Conservation (phyloP, 2,329 filamentous ascomycete species). For the Ophiostoma tasmaniense region DNA sequence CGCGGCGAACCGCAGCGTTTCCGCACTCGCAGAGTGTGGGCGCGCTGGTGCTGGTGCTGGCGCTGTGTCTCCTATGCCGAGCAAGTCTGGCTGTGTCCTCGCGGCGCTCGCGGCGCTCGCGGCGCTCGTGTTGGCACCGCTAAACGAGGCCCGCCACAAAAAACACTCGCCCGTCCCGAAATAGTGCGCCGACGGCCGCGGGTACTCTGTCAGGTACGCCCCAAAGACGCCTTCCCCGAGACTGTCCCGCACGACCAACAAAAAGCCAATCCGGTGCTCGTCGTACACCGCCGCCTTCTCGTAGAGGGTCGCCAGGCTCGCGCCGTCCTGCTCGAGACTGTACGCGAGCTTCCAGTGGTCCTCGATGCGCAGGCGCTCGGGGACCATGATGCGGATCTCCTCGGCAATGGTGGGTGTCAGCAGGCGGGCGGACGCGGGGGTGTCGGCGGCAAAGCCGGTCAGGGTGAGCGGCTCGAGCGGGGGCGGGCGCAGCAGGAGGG, state of each 20-base stretch:
- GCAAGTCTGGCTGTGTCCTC: not conserved
- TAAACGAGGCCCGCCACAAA: slow-evolving; percentile 66
- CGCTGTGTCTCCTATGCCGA: no score
- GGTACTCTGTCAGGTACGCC: slow-evolving; percentile 85
- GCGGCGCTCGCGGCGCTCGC: not conserved
- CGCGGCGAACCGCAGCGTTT: slow-evolving; percentile 78
- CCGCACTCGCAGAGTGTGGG: slow-evolving; percentile 25
- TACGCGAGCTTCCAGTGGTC: slow-evolving; percentile 84
- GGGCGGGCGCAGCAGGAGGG: slow-evolving; percentile 82
- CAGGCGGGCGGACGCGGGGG: slow-evolving; percentile 52
- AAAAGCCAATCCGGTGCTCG: slow-evolving; percentile 71
- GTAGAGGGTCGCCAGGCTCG: slow-evolving; percentile 79
- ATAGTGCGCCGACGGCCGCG: slow-evolving; percentile 73
- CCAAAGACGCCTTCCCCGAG: slow-evolving; percentile 74
- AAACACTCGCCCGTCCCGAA: slow-evolving; percentile 97
- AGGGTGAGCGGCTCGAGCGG: slow-evolving; percentile 75
- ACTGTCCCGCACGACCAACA: slow-evolving; percentile 76
- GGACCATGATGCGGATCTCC: slow-evolving; percentile 83
- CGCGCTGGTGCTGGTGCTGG: not conserved
- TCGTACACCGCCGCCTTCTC: slow-evolving; percentile 62
- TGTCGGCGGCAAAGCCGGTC: slow-evolving; percentile 54
- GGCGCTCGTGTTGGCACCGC: not conserved
- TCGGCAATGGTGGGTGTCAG: slow-evolving; percentile 71
- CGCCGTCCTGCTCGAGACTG: slow-evolving; percentile 85
- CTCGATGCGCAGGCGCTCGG: slow-evolving; percentile 74